Percentiles rank a stretch among this genome's conserved stretches.
Conservation (phyloP, 164 flowering plant species). For the Brasenia schreberi region DNA sequence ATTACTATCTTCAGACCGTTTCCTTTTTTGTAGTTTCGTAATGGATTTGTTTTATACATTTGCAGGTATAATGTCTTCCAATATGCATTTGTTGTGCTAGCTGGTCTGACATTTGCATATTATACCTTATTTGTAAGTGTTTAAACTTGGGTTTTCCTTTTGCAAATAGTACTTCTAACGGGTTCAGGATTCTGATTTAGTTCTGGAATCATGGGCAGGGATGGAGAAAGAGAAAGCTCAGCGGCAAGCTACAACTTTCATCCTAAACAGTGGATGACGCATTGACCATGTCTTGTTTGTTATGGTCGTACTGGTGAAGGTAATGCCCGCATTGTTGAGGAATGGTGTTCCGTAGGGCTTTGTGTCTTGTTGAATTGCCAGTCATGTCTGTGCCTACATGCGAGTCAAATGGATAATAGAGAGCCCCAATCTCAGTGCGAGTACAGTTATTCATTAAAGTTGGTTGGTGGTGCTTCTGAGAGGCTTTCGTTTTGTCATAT, state of each 20-base stretch:
- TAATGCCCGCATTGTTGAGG: no score
- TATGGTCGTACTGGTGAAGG: no score
- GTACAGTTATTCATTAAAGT: not conserved
- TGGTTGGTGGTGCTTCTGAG: not conserved
- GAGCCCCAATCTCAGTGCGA: not conserved
- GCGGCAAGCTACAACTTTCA: conserved; percentile 84
- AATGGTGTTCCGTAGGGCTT: no score
- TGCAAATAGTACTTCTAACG: not conserved
- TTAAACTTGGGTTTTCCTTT: not conserved
- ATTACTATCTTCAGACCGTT: not conserved
- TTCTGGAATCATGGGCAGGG: conserved; percentile 34
- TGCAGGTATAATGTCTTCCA: conserved; percentile 96
- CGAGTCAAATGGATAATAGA: not conserved
- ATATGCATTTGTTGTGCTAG: conserved; percentile 66
- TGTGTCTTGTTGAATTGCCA: no score
- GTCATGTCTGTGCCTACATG: not conserved
- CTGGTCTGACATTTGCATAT: conserved; percentile 74
- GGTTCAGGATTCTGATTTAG: no score
- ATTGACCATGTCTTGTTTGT: no score
- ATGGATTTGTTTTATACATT: not conserved
- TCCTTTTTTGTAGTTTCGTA: not conserved
- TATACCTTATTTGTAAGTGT: conserved; percentile 82
- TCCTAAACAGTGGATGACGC: conserved; percentile 9
- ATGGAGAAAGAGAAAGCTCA: conserved; percentile 81
- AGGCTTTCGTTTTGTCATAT: not conserved